Base-by-base conservation (phyloP, 352 stramenopile species). In the Aphanomyces invadans region DNA sequence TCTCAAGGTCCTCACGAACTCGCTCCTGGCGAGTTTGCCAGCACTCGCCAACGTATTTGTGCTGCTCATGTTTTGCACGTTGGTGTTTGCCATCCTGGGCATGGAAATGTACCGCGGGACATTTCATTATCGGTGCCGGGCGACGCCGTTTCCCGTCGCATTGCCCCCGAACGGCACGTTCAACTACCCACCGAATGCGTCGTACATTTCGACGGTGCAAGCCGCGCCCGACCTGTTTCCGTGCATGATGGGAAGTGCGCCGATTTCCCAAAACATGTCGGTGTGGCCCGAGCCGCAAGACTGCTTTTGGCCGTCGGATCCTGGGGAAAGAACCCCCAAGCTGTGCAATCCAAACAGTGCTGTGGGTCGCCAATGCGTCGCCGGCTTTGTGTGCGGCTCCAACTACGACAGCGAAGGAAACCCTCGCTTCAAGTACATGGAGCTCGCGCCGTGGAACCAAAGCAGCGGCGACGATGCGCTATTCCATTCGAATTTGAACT, bases 251-350 rank as follows among this genome's bases (percentile, higher is more conserved):
- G 49, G 29, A 7, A 29, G 49, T 7, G 36, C 25, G 4, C 49
- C 25, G 54, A 39, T 57, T 45, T 3, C 23, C 25, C 49, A 57
- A 67, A n/a, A 29, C 10, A n/a, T 26, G 1, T 83, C 76, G 9
- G 71, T 75, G 17, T 89, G 79, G 81, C 75, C 46, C 52, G 83
- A 17, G 0, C 73, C 82, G 36, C 76, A 82, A 33, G 44, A 90
- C 42, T 97, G 90, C 65, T 95, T 92, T 69, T 97, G 90, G 90
- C 89, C 89, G 3, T 69, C 97, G 49, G 87, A 95, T 55, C 60
- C 74, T 29, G 59, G 80, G 2, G 87, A 97, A 68, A 70, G 65
- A 2, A 68, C 69, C 4, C 64, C 70, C 44, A 75, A 80, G 56
- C 76, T 83, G 0, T 88, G 92, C 39, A 89, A 87, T 44, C 52